phyloP scores from a whole-genome alignment of 2,329 filamentous ascomycete genomes.

The Colletotrichum salicis region DNA sequence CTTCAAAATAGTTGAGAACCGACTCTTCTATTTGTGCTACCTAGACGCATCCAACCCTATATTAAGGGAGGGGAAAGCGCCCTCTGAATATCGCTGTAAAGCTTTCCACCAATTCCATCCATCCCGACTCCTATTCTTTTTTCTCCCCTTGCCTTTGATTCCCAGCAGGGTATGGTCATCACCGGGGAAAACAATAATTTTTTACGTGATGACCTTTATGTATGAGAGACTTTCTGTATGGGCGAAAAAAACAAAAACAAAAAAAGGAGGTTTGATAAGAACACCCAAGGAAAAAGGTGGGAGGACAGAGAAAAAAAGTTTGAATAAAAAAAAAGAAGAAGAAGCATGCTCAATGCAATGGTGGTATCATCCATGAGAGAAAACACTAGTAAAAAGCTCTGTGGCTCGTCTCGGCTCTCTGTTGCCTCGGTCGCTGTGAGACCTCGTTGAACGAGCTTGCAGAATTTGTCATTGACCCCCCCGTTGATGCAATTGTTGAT shows the following conservation, averaged over 20 bases:
- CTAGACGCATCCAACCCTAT: constrained; percentile 14
- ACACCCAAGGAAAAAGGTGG: constrained; percentile 15
- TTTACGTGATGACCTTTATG: constrained; percentile 35
- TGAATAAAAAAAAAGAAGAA: constrained; percentile 40
- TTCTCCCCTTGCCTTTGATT: neutral
- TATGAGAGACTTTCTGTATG: constrained; percentile 31
- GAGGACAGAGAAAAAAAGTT: constrained; percentile 34
- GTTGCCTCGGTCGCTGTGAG: constrained; percentile 34
- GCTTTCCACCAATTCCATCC: neutral
- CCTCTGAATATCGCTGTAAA: constrained; percentile 25
- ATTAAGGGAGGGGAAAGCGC: constrained; percentile 2
- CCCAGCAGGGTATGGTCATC: constrained; percentile 11
- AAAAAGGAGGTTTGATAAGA: constrained; percentile 33
- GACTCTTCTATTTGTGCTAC: constrained; percentile 31
- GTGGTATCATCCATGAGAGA: constrained; percentile 55
- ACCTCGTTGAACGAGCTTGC: constrained; percentile 31
- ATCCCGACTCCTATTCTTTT: neutral
- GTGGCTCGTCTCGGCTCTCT: constrained; percentile 34
- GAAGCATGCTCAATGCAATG: constrained; percentile 51
- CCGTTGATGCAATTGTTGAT: constrained; percentile 33
- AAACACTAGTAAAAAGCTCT: constrained; percentile 37
- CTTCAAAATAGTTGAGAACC: neutral
- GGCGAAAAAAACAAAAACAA: constrained; percentile 35
- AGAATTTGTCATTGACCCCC: constrained; percentile 34
- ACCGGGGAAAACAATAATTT: constrained; percentile 14